Evolutionary conservation across 192 early-diverging fungal species (phyloP).

Genomic region (Spizellomyces punctatus): DNA sequence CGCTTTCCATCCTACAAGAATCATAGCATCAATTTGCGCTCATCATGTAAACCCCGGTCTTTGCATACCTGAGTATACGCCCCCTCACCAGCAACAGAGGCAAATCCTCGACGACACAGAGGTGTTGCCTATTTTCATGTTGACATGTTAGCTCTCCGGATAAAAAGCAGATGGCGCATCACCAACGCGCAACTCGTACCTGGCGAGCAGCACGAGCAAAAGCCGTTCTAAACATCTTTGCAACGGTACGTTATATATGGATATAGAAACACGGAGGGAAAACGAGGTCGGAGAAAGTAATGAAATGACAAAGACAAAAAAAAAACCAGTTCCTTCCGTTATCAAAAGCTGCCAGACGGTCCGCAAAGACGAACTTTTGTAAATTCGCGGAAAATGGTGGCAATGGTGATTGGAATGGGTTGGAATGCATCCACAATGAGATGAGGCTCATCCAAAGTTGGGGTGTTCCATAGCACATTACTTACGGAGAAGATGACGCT

Average conservation of each 20-base stretch:
- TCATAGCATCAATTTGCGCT: not conserved
- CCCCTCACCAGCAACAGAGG: constrained; percentile 28
- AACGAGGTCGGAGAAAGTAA: too few species aligned
- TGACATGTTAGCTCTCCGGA: too few species aligned
- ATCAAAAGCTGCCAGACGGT: too few species aligned
- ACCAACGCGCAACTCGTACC: constrained; percentile 15
- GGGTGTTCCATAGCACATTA: too few species aligned
- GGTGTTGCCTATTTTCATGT: constrained; percentile 8
- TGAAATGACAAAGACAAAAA: too few species aligned
- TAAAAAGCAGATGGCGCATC: not conserved
- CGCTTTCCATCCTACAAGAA: constrained; percentile 50
- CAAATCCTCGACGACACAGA: constrained; percentile 19
- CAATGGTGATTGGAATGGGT: too few species aligned
- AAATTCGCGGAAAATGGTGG: too few species aligned
- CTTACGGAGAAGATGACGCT: too few species aligned
- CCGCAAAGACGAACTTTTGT: too few species aligned
- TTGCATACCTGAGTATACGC: constrained; percentile 25
- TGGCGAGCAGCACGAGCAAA: constrained; percentile 33
- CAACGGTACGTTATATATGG: not conserved
- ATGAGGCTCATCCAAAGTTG: too few species aligned
- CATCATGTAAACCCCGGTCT: not conserved
- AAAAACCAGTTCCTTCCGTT: too few species aligned
- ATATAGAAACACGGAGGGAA: not conserved
- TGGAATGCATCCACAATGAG: too few species aligned
- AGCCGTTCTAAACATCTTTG: constrained; percentile 24